These are phyloP conservation scores for Saraca asoca DNA, from an alignment of 331 rosid species.

Conservation along the genomic window DNA sequence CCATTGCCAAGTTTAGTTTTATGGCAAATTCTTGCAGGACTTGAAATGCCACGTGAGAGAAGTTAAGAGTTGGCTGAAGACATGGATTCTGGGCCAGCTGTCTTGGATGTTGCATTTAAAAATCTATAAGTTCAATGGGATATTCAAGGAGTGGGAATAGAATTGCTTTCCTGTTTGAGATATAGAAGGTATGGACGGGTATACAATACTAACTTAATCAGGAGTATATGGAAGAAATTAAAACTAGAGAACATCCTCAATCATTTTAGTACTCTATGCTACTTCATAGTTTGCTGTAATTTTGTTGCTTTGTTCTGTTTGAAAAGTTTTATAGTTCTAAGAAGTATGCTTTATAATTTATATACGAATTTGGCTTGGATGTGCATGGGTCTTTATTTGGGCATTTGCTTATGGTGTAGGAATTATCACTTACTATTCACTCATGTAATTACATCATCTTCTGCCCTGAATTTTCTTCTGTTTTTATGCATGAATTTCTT, in stretches of 20 bases:
- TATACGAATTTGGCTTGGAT: constrained; percentile 2
- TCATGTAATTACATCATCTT: not conserved
- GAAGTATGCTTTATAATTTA: constrained; percentile 19
- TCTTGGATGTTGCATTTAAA: constrained; percentile 36
- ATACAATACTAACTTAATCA: constrained; percentile 23
- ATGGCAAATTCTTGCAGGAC: constrained; percentile 37
- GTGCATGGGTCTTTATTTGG: not conserved
- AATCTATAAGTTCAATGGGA: constrained; percentile 28
- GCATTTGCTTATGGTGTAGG: constrained; percentile 13
- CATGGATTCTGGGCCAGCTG: constrained; percentile 28
- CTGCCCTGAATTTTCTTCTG: not conserved
- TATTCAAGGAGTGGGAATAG: constrained; percentile 33
- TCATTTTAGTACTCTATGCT: constrained; percentile 2
- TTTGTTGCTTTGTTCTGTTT: not conserved
- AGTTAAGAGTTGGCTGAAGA: constrained; percentile 29
- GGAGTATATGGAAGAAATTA: constrained; percentile 17
- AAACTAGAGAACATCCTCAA: constrained; percentile 5
- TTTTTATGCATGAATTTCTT: not conserved
- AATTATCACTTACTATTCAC: constrained; percentile 17
- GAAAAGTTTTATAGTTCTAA: not conserved
- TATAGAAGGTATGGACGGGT: constrained; percentile 31
- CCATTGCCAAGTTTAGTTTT: constrained; percentile 33
- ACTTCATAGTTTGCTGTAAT: constrained; percentile 15
- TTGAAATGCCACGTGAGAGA: constrained; percentile 26
- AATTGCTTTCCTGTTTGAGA: constrained; percentile 29